A percentile compares a stretch with the other conserved stretches of the same genome.
Conservation (phyloP, 257 asterid species). For the Solanum bulbocastanum region DNA sequence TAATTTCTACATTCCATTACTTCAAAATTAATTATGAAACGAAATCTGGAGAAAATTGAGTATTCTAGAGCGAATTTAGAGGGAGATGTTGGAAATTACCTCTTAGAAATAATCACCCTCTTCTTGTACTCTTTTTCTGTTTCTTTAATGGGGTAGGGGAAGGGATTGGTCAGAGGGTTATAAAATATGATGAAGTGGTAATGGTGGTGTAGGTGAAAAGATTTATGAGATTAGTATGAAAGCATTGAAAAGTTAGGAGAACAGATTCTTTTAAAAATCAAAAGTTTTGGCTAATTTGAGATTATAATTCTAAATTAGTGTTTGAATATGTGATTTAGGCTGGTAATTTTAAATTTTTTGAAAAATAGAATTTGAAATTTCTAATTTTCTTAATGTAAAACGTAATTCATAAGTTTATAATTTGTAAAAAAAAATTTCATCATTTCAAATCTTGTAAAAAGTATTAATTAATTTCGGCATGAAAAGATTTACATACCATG, state of each 20-base stretch:
- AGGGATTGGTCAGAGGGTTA: neutral
- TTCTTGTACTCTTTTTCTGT: neutral
- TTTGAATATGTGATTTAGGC: neutral
- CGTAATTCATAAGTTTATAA: too few relatives aligned
- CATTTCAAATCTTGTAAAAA: neutral
- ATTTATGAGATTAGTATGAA: constrained; percentile 1
- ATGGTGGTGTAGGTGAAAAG: neutral
- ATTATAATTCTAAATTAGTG: too few relatives aligned
- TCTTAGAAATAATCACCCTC: neutral
- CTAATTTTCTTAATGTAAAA: too few relatives aligned
- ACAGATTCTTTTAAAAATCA: neutral
- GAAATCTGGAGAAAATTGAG: too few relatives aligned
- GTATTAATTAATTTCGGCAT: too few relatives aligned
- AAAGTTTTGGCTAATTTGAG: neutral
- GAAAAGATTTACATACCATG: neutral
- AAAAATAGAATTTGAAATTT: too few relatives aligned
- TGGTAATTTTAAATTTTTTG: too few relatives aligned
- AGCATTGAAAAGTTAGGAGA: neutral
- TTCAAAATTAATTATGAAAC: neutral
- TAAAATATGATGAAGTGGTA: neutral
- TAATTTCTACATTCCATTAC: neutral
- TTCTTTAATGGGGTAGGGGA: neutral
- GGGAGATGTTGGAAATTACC: too few relatives aligned
- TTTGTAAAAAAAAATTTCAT: neutral
- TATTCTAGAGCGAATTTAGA: too few relatives aligned